A percentile compares a stretch with the other conserved stretches of the same genome.
Evolutionary conservation across 1,284 basidiomycete genomes (phyloP).

Genomic region (Pholiota adiposa): DNA sequence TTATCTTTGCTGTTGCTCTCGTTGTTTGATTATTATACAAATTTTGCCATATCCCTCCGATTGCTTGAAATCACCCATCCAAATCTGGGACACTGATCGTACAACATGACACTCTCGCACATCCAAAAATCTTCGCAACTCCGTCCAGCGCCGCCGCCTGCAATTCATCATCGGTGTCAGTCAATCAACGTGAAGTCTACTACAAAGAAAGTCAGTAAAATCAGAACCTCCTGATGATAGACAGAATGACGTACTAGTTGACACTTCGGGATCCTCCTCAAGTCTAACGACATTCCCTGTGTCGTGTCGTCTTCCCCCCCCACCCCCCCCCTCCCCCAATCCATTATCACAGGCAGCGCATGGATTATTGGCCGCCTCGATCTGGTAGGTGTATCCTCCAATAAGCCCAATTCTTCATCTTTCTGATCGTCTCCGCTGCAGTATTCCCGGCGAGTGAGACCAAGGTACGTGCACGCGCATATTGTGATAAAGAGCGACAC

Average conservation of each 20-base stretch:
- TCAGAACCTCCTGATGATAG: neutral
- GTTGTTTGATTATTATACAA: slow-evolving; percentile 12
- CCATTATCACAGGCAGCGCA: slow-evolving; percentile 13
- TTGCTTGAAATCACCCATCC: neutral
- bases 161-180: no score
- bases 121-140: neutral
- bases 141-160: neutral
- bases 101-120: neutral
- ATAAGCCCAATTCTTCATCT: slow-evolving; percentile 10
- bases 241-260: neutral
- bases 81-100: neutral
- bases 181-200: neutral
- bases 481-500: slow-evolving; percentile 15
- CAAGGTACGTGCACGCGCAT: slow-evolving; percentile 10
- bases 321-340: neutral
- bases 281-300: neutral
- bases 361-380: slow-evolving; percentile 8
- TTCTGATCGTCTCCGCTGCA: neutral
- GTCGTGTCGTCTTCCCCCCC: neutral
- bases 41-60: slow-evolving; percentile 1
- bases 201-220: neutral
- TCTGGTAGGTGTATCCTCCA: slow-evolving; percentile 5
- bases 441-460: neutral
- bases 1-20: slow-evolving; percentile 11
- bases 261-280: neutral